Evolutionary conservation across 805 yeast species (phyloP).

Genomic region (Kluyveromyces nonfermentans): DNA sequence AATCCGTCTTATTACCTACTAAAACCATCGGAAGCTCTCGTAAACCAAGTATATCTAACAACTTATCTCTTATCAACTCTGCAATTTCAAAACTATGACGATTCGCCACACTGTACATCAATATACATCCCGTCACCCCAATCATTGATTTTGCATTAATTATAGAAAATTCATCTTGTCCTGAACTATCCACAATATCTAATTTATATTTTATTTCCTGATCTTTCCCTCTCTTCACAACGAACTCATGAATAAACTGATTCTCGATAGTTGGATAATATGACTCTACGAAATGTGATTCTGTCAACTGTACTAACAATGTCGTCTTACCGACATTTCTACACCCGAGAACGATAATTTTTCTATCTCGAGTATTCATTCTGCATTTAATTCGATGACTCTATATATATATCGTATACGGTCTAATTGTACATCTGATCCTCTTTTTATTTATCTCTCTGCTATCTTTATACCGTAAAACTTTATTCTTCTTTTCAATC

Average conservation of each 20-base stretch:
- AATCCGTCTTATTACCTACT: conserved; percentile 32
- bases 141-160: conserved; percentile 70
- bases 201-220: conserved; percentile 33
- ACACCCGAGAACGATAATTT: conserved; percentile 80
- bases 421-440: too few relatives aligned
- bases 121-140: conserved; percentile 74
- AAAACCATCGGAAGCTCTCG: conserved; percentile 69
- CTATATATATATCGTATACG: too few relatives aligned
- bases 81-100: conserved; percentile 70
- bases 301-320: conserved; percentile 74
- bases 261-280: conserved; percentile 90
- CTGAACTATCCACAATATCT: conserved; percentile 87
- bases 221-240: conserved; percentile 63
- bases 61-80: conserved; percentile 71
- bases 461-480: too few relatives aligned
- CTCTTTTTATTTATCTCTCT: too few relatives aligned
- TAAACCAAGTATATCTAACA: conserved; percentile 57
- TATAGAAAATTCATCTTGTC: conserved; percentile 82
- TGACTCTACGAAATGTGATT: conserved; percentile 78
- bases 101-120: conserved; percentile 76
- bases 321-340: conserved; percentile 86
- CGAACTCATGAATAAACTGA: conserved; percentile 63
- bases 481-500: too few relatives aligned
- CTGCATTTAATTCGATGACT: too few relatives aligned
- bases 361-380: conserved; percentile 31